Evolutionary conservation across 768 basidiomycete species (phyloP), one percentile per base, ranked within the genome.

Genomic region (Cystofilobasidium bisporidii): DNA sequence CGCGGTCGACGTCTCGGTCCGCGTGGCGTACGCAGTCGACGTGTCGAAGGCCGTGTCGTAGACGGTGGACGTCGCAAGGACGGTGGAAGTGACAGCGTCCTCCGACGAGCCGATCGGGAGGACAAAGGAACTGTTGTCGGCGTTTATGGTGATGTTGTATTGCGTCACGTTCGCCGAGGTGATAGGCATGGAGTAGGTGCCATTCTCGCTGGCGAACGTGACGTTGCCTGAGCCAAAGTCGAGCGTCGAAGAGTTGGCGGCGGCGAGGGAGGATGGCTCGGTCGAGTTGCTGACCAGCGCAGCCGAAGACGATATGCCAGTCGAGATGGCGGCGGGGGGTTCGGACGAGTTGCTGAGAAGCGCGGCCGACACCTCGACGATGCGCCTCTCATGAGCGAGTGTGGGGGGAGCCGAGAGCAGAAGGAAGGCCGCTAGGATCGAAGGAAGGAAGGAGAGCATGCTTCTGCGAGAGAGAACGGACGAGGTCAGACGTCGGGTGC

Each of bases 221-320:
- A 32, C 53, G 28, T 56, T 56, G 53, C 53, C 53, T 8, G 30
- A 26, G 26, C 53, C 53, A 56, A 56, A 56, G 53, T 56, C 53
- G 53, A 56, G 28, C 6, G 53, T 6, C 28, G 53, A 56, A 2
- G 53, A 4, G 50, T 30, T 28, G 50, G 4, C 50, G 24, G 24
- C 18, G 8, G 43, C 43, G 43, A 43, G 4, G 43, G 43, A 17
- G 43, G 43, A 17, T 11, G 15, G 18, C 45, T 6, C 6, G 6
- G 45, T 47, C 45, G 45, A 5, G 45, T 47, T 47, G 45, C n/a
- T n/a, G n/a, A n/a, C n/a, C n/a, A n/a, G n/a, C n/a, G n/a, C n/a
- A n/a, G n/a, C n/a, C n/a, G n/a, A n/a, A n/a, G 45, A 47, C 17
- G 45, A 5, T 18, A 18, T 6, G 18, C 9, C 28, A 3, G 50